Conservation (phyloP, 1,139 yeast genomes). For the Yamadazyma diospyri region DNA sequence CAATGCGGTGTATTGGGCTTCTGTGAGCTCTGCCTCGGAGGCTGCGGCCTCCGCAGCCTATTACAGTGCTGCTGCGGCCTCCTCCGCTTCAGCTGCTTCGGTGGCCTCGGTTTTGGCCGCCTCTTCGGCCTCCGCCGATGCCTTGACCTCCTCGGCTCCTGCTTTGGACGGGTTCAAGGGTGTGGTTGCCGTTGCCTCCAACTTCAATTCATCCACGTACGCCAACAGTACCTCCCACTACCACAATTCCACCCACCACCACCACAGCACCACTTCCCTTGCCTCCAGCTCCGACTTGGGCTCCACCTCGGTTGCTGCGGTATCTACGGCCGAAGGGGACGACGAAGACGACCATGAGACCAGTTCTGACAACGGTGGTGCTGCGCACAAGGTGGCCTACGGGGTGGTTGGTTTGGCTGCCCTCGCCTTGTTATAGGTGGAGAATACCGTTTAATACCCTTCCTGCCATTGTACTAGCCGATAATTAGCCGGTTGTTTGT, state of each 20-base stretch:
- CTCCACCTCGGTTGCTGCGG: constrained; percentile 13
- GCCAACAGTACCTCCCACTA: constrained; percentile 9
- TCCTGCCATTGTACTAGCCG: not conserved
- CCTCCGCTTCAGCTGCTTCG: constrained; percentile 10
- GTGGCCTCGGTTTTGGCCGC: constrained; percentile 12
- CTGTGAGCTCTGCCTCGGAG: constrained; percentile 14
- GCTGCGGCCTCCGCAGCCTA: constrained; percentile 8
- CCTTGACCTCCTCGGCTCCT: constrained; percentile 13
- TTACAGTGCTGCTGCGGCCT: not conserved
- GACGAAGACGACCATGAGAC: constrained; percentile 11
- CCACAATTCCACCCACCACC: constrained; percentile 9
- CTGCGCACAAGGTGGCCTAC: constrained; percentile 27
- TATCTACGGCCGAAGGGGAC: constrained; percentile 14
- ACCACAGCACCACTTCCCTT: constrained; percentile 11
- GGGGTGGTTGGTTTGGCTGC: constrained; percentile 48
- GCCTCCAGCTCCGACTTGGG: constrained; percentile 9
- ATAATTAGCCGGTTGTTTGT: constrained; percentile 4
- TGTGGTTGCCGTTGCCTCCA: constrained; percentile 45
- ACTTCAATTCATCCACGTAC: constrained; percentile 17
- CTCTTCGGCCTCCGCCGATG: constrained; percentile 13
- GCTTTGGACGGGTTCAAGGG: constrained; percentile 40
- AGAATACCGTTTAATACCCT: constrained; percentile 1
- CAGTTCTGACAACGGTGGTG: constrained; percentile 23
- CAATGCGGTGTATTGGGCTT: constrained; percentile 12
- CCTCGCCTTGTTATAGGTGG: constrained; percentile 43